These are phyloP conservation scores for Fomitopsis serialis DNA, from an alignment of 768 basidiomycete species.

Conservation along the genomic window DNA sequence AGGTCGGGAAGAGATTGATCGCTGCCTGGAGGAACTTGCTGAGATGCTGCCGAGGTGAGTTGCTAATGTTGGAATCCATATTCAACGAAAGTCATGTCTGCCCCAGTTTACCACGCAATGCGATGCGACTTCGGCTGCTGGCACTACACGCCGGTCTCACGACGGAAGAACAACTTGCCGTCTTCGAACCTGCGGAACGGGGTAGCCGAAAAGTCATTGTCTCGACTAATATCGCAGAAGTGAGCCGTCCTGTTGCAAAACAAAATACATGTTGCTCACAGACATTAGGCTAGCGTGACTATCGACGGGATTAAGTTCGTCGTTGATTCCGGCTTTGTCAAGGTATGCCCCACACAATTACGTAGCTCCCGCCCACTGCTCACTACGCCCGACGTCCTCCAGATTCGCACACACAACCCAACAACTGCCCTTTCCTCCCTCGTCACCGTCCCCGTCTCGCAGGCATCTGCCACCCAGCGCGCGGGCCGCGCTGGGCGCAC, in stretches of 20 bases:
- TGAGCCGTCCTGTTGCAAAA: constrained; percentile 18
- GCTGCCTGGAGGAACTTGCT: constrained; percentile 72
- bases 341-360: constrained; percentile 42
- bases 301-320: constrained; percentile 95
- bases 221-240: constrained; percentile 95
- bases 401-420: constrained; percentile 92
- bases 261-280: not conserved
- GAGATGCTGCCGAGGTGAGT: constrained; percentile 72
- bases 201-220: constrained; percentile 87
- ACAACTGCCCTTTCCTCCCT: constrained; percentile 81
- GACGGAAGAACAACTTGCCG: constrained; percentile 79
- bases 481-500: constrained; percentile 95
- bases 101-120: constrained; percentile 46
- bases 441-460: constrained; percentile 75
- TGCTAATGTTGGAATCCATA: not conserved
- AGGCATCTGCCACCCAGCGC: constrained; percentile 87
- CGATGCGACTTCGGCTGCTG: constrained; percentile 55
- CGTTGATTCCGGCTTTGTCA: constrained; percentile 92
- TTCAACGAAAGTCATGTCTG: not conserved
- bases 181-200: constrained; percentile 74
- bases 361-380: not conserved
- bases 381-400: not conserved
- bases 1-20: constrained; percentile 94
- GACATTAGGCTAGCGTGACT: constrained; percentile 80
- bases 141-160: constrained; percentile 88